Evolutionary conservation across 1,284 basidiomycete genomes (phyloP).

Genomic region (Cryptococcus sp.): DNA sequence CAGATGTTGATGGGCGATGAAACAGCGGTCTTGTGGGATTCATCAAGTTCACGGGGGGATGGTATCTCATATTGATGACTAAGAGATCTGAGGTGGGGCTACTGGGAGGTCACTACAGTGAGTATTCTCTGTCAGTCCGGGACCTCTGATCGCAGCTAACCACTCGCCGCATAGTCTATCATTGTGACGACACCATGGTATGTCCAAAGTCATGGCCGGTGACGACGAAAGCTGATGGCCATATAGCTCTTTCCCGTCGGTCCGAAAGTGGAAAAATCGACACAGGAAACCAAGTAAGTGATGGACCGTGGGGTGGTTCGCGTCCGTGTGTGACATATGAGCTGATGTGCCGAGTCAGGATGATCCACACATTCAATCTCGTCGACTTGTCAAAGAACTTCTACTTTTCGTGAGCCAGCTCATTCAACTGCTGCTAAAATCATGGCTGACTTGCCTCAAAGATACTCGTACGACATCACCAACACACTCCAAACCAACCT

Average conservation of each 20-base stretch:
- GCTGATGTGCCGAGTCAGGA: slow-evolving; percentile 39
- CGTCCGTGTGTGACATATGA: background rate
- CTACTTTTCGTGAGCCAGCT: slow-evolving; percentile 77
- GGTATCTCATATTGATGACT: slow-evolving; percentile 86
- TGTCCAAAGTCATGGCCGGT: slow-evolving; percentile 2
- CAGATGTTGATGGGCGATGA: background rate
- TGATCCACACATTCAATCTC: slow-evolving; percentile 91
- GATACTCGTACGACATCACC: slow-evolving; percentile 95
- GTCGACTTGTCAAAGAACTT: slow-evolving; percentile 99
- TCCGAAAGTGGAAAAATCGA: slow-evolving; percentile 61
- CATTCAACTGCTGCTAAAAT: background rate
- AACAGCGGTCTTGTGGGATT: slow-evolving; percentile 61
- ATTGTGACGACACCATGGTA: slow-evolving; percentile 89
- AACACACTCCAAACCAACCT: slow-evolving; percentile 92
- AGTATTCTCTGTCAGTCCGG: slow-evolving; percentile 11
- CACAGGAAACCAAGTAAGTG: slow-evolving; percentile 69
- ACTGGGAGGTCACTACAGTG: slow-evolving; percentile 84
- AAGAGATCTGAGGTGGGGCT: slow-evolving; percentile 89
- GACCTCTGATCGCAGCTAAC: slow-evolving; percentile 1
- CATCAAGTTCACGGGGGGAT: slow-evolving; percentile 81
- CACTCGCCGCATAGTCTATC: slow-evolving; percentile 61
- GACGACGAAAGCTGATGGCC: slow-evolving; percentile 1
- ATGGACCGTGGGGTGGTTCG: background rate
- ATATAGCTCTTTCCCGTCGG: slow-evolving; percentile 43
- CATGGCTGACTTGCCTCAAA: slow-evolving; percentile 39